These are phyloP conservation scores for Corinectria fuckeliana DNA, from an alignment of 2,329 filamentous ascomycete species.

Conservation along the genomic window DNA sequence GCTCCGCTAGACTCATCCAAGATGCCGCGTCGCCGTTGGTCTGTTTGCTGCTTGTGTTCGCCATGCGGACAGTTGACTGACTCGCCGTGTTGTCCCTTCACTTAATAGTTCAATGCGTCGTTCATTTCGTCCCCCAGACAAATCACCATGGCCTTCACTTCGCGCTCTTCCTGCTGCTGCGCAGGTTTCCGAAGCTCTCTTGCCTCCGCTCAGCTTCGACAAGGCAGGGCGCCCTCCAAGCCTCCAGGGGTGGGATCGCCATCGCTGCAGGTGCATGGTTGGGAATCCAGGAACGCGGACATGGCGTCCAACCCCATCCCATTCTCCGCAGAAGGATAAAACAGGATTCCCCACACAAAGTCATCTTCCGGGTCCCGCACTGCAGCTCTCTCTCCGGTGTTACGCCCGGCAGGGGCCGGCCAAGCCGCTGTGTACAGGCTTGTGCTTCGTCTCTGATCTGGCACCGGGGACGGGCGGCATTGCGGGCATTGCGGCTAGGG, in stretches of 20 bases:
- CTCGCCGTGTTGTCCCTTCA: constrained; percentile 3
- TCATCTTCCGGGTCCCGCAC: constrained; percentile 25
- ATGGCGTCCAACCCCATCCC: constrained; percentile 22
- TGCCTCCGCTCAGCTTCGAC: background rate
- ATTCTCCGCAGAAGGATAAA: constrained; percentile 23
- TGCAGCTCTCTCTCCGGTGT: constrained; percentile 12
- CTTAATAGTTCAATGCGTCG: background rate
- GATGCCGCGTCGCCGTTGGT: no score
- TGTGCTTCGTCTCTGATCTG: constrained; percentile 18
- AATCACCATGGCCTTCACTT: background rate
- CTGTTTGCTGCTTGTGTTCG: background rate
- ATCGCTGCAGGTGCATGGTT: constrained; percentile 1
- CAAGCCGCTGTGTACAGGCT: no score
- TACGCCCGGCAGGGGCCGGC: constrained; percentile 13
- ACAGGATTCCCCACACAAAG: constrained; percentile 21
- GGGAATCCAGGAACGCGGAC: constrained; percentile 26
- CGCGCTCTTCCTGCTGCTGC: background rate
- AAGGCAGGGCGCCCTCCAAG: background rate
- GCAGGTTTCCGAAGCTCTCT: background rate
- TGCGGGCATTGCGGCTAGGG: constrained; percentile 11
- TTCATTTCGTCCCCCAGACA: background rate
- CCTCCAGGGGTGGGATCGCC: background rate
- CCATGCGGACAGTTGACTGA: background rate
- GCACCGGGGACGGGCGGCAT: constrained; percentile 22
- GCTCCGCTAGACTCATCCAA: background rate